Percentiles rank a stretch among this genome's conserved stretches.
Conservation (phyloP, 257 asterid species). For the Nicotiana sylvestris region DNA sequence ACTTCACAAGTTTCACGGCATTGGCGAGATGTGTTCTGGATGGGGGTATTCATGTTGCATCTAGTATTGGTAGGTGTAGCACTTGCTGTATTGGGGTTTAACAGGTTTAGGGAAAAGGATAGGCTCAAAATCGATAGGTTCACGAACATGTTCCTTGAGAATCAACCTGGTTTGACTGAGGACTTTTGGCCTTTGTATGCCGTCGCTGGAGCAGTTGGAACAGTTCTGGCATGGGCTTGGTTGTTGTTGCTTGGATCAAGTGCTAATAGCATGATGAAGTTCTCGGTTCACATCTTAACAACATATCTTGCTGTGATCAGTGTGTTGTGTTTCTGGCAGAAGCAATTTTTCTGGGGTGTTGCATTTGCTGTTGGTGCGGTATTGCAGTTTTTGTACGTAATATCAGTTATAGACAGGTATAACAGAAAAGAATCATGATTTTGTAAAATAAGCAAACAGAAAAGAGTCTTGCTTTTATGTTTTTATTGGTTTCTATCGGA, state of each 20-base stretch:
- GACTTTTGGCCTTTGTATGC: conserved; percentile 91
- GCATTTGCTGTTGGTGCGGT: conserved; percentile 86
- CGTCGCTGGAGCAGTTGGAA: conserved; percentile 73
- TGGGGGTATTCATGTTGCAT: conserved; percentile 65
- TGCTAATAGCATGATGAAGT: conserved; percentile 76
- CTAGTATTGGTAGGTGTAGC: conserved; percentile 66
- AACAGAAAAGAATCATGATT: not conserved
- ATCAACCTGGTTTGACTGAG: conserved; percentile 80
- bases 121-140: conserved; percentile 87
- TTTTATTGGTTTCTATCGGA: not conserved
- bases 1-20: conserved; percentile 55
- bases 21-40: conserved; percentile 94
- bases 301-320: conserved; percentile 95
- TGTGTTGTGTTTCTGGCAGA: conserved; percentile 80
- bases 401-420: conserved; percentile 91
- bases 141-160: conserved; percentile 72
- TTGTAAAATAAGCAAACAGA: conserved; percentile 3
- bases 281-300: conserved; percentile 82
- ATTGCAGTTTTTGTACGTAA: conserved; percentile 84
- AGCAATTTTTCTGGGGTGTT: conserved; percentile 88
- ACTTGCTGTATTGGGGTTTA: conserved; percentile 77
- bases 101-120: conserved; percentile 73
- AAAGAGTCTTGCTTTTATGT: not conserved
- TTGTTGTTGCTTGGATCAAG: conserved; percentile 74
- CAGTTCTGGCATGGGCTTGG: conserved; percentile 84